phyloP scores from a whole-genome alignment of 345 rosid genomes.

The Salix purpurea region DNA sequence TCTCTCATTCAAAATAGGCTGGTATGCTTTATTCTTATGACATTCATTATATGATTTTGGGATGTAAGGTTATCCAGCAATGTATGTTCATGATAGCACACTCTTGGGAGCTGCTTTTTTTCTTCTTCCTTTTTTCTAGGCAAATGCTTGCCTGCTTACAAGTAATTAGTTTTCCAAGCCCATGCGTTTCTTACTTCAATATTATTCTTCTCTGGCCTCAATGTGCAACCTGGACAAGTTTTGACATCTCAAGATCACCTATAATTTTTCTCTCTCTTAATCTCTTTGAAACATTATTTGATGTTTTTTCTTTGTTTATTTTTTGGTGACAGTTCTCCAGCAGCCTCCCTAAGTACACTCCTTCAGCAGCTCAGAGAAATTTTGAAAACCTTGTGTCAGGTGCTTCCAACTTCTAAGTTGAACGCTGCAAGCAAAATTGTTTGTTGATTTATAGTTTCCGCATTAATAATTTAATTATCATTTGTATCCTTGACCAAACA shows the following conservation, averaged over 20 bases:
- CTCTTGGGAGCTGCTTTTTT: too few species aligned
- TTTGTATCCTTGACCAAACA: not conserved
- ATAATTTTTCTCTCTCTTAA: slow-evolving; percentile 1
- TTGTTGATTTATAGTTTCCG: not conserved
- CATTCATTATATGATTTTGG: too few species aligned
- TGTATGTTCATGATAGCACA: too few species aligned
- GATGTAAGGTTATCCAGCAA: too few species aligned
- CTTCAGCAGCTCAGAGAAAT: slow-evolving; percentile 78
- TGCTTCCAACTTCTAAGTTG: slow-evolving; percentile 7
- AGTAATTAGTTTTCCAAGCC: not conserved
- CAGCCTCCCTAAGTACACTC: slow-evolving; percentile 80
- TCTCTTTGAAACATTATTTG: not conserved
- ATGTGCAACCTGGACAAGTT: not conserved
- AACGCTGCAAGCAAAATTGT: not conserved
- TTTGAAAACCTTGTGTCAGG: slow-evolving; percentile 56
- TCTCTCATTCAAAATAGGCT: slow-evolving; percentile 77
- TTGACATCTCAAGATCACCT: slow-evolving; percentile 3
- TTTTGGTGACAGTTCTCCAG: slow-evolving; percentile 48
- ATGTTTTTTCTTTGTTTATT: slow-evolving; percentile 5
- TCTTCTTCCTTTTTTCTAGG: not conserved
- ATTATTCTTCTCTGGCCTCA: not conserved
- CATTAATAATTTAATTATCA: not conserved
- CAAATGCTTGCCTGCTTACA: not conserved
- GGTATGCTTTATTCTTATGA: slow-evolving; percentile 31
- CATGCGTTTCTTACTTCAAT: not conserved